Evolutionary conservation across 2,329 filamentous ascomycete genomes (phyloP), one percentile per base, ranked within the genome.

Genomic region (Aschersonia sp.): DNA sequence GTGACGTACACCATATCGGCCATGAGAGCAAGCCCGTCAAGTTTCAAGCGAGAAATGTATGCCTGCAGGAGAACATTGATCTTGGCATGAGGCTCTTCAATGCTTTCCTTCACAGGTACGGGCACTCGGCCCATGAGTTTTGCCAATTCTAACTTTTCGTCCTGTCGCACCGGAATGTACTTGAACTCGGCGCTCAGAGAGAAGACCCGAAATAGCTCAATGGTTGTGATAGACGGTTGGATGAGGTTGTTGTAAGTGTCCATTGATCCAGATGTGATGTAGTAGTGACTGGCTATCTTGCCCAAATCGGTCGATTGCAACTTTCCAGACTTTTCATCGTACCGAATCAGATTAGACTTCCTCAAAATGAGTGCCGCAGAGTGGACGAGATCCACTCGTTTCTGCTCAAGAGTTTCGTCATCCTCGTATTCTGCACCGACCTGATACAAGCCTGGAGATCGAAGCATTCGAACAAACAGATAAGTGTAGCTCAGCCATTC

Each of bases 401-500:
- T 95, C 63, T 98, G 94, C 63, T 97, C 90, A 37, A 98, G 68
- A 2, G 85, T 83, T 45, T 85, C 85, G 55, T 98, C 92, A 48
- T 94, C 83, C 57, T 94, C 88, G 57, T 97, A 98, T 57, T 98
- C 94, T 9, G 89, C 81, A 5, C 92, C 92, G 46, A 98, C 92
- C 59, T 92, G 90, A 62, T 98, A 98, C 10, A 98, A 70, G 0
- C 87, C 90, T 37, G 92, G 92, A 2, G 90, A 96, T 32, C 92
- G 83, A 52, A 98, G 76, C 92, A 98, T 98, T 45, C 92, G 85
- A 47, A 98, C 87, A 60, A 95, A 98, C 14, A 98, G 79, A 63
- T 98, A 98, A 0, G 90, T 96, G 64, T 98, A 98, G 10, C 92
- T 90, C 35, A 98, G 78, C 92, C 92, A 98, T 61, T 98, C 89